These are phyloP conservation scores for Candida pini DNA, from an alignment of 805 yeast species.

Conservation along the genomic window DNA sequence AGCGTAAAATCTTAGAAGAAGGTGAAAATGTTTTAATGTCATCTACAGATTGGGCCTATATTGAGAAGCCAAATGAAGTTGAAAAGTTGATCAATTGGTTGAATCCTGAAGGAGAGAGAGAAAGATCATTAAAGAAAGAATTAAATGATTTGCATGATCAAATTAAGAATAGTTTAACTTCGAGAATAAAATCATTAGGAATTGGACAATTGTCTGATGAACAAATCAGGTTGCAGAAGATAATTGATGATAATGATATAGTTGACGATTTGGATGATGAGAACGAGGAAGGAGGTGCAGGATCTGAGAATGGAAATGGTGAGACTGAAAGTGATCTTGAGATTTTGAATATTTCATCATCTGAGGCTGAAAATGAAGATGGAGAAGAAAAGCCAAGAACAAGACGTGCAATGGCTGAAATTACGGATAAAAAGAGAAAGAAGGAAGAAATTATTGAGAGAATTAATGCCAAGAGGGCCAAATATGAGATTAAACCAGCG, in stretches of 20 bases:
- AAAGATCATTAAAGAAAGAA: slow-evolving; percentile 60
- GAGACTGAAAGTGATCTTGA: slow-evolving; percentile 19
- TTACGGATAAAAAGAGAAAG: slow-evolving; percentile 22
- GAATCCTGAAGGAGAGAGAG: slow-evolving; percentile 71
- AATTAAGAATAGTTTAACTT: slow-evolving; percentile 47
- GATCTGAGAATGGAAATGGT: slow-evolving; percentile 4
- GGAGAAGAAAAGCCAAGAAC: slow-evolving; percentile 25
- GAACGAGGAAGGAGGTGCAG: slow-evolving; percentile 4
- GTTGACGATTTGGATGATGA: slow-evolving; percentile 25
- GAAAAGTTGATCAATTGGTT: slow-evolving; percentile 57
- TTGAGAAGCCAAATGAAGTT: slow-evolving; percentile 57
- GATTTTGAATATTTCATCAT: slow-evolving; percentile 1
- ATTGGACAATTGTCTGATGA: slow-evolving; percentile 38
- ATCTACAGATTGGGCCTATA: slow-evolving; percentile 61
- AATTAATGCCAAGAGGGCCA: slow-evolving; percentile 28
- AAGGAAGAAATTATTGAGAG: slow-evolving; percentile 22
- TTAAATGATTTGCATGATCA: slow-evolving; percentile 46
- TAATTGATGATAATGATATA: slow-evolving; percentile 34
- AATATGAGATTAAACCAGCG: slow-evolving; percentile 28
- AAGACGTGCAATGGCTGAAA: slow-evolving; percentile 30
- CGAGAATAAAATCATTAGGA: slow-evolving; percentile 52
- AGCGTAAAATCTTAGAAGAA: slow-evolving; percentile 67
- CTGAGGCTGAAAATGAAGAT: slow-evolving; percentile 9
- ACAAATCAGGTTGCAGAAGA: slow-evolving; percentile 35
- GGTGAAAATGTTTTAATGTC: slow-evolving; percentile 48